Conservation (phyloP, 73 alveolate species). For the Paramecium caudatum region DNA sequence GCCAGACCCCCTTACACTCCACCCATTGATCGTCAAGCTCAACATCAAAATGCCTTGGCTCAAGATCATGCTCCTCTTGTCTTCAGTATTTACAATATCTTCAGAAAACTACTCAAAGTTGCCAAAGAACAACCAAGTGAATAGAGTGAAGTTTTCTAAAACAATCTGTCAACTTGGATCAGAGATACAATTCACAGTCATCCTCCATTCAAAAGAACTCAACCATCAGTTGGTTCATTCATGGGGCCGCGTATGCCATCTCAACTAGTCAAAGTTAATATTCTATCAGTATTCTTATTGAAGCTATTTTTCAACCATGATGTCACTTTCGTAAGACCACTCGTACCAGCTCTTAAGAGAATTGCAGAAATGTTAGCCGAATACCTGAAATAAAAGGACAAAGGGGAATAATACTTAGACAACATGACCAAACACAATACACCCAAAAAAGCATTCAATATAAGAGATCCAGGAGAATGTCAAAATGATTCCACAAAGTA, state of each 20-base stretch:
- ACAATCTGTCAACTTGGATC: background rate
- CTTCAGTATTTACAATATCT: background rate
- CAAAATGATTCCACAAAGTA: background rate
- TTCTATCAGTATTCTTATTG: background rate
- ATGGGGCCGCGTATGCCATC: background rate
- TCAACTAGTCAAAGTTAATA: background rate
- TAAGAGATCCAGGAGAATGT: background rate
- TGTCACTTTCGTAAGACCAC: background rate
- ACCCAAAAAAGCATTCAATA: background rate
- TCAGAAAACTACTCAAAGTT: background rate
- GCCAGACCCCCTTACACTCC: background rate
- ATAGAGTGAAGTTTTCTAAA: background rate
- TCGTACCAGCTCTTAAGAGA: slow-evolving; percentile 46
- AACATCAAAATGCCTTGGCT: background rate
- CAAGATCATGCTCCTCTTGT: slow-evolving; percentile 12
- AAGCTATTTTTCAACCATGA: slow-evolving; percentile 50
- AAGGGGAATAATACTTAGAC: background rate
- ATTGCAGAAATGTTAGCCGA: slow-evolving; percentile 37
- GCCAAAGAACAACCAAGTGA: background rate
- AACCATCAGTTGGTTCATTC: background rate
- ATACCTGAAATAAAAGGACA: slow-evolving; percentile 5
- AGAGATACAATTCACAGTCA: background rate
- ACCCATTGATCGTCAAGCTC: background rate
- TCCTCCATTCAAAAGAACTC: background rate
- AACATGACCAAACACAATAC: background rate